These are phyloP conservation scores for Colletotrichum sp. DNA, from an alignment of 2,329 filamentous ascomycete species.

Conservation along the genomic window DNA sequence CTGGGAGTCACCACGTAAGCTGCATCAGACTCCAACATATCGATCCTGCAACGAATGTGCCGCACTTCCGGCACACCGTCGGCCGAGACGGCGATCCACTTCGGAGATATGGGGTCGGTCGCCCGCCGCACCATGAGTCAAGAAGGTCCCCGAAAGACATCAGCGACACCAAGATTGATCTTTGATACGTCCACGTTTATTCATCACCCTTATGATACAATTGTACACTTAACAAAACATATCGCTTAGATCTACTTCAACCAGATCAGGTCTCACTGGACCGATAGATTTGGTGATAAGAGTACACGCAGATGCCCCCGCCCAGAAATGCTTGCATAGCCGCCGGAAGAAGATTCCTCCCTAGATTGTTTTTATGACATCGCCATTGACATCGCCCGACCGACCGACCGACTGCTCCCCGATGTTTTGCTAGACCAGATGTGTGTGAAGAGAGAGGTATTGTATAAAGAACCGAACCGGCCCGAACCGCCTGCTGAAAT, in stretches of 20 bases:
- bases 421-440: not conserved
- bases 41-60: not conserved
- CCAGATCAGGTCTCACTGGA: not conserved
- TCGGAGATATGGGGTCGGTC: not conserved
- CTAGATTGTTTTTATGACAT: not conserved
- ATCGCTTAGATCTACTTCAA: not conserved
- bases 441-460: not conserved
- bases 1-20: not conserved
- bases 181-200: not conserved
- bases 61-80: not conserved
- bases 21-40: not conserved
- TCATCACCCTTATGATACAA: not conserved
- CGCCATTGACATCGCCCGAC: not conserved
- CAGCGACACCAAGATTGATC: not conserved
- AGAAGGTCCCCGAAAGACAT: not conserved
- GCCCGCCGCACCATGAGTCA: not conserved
- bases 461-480: not conserved
- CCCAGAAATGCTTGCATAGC: not conserved
- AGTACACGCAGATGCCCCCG: not conserved
- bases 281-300: not conserved
- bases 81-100: not conserved
- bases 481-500: not conserved
- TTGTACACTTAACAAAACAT: not conserved
- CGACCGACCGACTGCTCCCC: not conserved
- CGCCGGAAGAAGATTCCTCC: not conserved